A percentile compares a stretch with the other conserved stretches of the same genome.
Evolutionary conservation across 2,329 filamentous ascomycete genomes (phyloP).

Genomic region (Sclerotinia minor): DNA sequence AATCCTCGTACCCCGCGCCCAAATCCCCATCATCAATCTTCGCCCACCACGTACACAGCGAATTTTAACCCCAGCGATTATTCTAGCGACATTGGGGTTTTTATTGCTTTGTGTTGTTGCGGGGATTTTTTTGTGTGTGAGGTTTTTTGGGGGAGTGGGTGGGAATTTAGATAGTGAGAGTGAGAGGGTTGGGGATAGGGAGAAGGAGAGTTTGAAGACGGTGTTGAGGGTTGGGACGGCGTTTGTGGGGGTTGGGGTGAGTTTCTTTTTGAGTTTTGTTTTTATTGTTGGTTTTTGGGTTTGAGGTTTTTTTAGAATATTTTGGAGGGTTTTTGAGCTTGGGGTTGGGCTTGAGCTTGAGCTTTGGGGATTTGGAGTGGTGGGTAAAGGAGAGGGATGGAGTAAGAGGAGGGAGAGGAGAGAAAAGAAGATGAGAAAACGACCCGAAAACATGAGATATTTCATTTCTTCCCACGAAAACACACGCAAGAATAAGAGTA

Average conservation of each 20-base stretch:
- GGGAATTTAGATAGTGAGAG: background rate
- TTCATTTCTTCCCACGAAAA: background rate
- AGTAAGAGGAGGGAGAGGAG: too few relatives aligned
- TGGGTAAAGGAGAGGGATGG: too few relatives aligned
- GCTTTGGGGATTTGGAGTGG: too few relatives aligned
- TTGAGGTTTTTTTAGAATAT: too few relatives aligned
- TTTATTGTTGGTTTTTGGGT: background rate
- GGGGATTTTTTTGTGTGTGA: constrained; percentile 28
- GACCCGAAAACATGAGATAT: too few relatives aligned
- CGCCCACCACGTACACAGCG: constrained; percentile 24
- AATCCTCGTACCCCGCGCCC: background rate
- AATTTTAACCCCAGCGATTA: constrained; percentile 30
- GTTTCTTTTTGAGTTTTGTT: background rate
- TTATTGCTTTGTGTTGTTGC: constrained; percentile 26
- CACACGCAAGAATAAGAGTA: background rate
- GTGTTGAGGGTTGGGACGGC: background rate
- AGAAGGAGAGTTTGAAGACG: too few relatives aligned
- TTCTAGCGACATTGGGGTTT: constrained; percentile 28
- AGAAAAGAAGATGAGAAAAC: background rate
- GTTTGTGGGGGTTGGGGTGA: constrained; percentile 33
- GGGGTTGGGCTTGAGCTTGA: too few relatives aligned
- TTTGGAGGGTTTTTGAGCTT: background rate
- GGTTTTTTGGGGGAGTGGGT: background rate
- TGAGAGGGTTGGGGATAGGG: too few relatives aligned
- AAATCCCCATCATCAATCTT: constrained; percentile 15